phyloP scores from a whole-genome alignment of 164 flowering plant genomes.

The Macadamia tetraphylla region DNA sequence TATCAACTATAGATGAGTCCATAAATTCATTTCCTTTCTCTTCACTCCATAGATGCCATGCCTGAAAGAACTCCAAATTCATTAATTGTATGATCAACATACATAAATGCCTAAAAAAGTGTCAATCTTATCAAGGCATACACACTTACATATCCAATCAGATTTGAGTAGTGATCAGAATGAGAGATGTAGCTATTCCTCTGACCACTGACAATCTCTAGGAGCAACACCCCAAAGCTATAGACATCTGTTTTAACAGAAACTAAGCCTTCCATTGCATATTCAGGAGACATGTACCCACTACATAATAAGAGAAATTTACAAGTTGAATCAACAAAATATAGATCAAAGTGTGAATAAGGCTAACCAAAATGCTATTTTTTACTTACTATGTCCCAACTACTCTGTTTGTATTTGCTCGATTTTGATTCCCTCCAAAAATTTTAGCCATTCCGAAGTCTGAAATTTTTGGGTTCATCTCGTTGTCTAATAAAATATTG shows the following conservation, averaged over 20 bases:
- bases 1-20: neutral
- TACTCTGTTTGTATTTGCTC: slow-evolving; percentile 14
- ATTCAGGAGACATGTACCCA: slow-evolving; percentile 24
- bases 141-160: slow-evolving; percentile 13
- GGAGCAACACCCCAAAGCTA: slow-evolving; percentile 19
- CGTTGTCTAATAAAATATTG: slow-evolving; percentile 14
- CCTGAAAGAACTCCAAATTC: slow-evolving; percentile 6
- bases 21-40: neutral
- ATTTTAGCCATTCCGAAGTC: slow-evolving; percentile 26
- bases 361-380: too few relatives aligned
- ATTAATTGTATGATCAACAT: neutral
- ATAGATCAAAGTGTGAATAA: neutral
- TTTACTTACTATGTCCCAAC: slow-evolving; percentile 24
- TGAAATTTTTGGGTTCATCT: slow-evolving; percentile 21
- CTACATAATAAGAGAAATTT: slow-evolving; percentile 2
- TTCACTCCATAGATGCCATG: slow-evolving; percentile 19
- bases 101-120: neutral
- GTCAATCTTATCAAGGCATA: neutral
- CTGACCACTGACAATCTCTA: slow-evolving; percentile 17
- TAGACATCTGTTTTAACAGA: slow-evolving; percentile 19
- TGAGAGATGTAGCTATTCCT: slow-evolving; percentile 11
- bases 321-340: too few relatives aligned
- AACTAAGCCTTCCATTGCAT: slow-evolving; percentile 12
- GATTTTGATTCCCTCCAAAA: slow-evolving; percentile 10
- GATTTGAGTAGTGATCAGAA: neutral